Conservation (phyloP, 208 protist genomes). For the Crithidia expoeki region DNA sequence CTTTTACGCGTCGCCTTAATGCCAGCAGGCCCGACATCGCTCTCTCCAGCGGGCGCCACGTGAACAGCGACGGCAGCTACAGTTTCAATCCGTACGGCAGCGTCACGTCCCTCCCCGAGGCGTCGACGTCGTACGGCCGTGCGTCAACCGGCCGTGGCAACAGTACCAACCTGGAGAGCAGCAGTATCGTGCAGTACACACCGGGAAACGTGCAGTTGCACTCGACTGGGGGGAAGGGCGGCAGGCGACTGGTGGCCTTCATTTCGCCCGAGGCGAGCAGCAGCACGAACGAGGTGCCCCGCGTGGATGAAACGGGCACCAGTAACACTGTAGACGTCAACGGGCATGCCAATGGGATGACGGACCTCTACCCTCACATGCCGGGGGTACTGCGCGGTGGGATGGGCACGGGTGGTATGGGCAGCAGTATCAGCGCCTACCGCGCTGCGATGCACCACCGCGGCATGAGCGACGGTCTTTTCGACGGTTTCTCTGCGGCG, state of each 20-base stretch:
- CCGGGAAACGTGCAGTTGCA: slow-evolving; percentile 34
- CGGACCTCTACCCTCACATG: not conserved
- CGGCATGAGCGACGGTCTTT: not conserved
- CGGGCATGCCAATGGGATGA: not conserved
- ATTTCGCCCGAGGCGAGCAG: slow-evolving; percentile 27
- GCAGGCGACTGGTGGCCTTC: slow-evolving; percentile 26
- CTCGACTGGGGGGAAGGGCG: slow-evolving; percentile 25
- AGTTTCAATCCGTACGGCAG: slow-evolving; percentile 51
- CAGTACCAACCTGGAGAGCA: slow-evolving; percentile 15
- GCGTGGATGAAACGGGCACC: slow-evolving; percentile 18
- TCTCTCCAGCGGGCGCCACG: slow-evolving; percentile 20
- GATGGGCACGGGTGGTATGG: not conserved
- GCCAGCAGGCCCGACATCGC: slow-evolving; percentile 23
- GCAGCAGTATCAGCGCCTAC: slow-evolving; percentile 10
- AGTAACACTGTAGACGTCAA: slow-evolving; percentile 4
- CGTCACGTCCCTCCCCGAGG: slow-evolving; percentile 48
- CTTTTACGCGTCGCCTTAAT: slow-evolving; percentile 29
- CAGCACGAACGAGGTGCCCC: slow-evolving; percentile 11
- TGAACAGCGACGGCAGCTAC: slow-evolving; percentile 48
- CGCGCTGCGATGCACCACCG: slow-evolving; percentile 13
- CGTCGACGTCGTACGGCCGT: slow-evolving; percentile 25
- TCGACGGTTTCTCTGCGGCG: not conserved
- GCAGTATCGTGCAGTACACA: slow-evolving; percentile 18
- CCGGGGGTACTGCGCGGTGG: not conserved
- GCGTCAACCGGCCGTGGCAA: slow-evolving; percentile 16